Conservation (phyloP, 2,329 filamentous ascomycete genomes). For the Ascosphaera pollenicola region DNA sequence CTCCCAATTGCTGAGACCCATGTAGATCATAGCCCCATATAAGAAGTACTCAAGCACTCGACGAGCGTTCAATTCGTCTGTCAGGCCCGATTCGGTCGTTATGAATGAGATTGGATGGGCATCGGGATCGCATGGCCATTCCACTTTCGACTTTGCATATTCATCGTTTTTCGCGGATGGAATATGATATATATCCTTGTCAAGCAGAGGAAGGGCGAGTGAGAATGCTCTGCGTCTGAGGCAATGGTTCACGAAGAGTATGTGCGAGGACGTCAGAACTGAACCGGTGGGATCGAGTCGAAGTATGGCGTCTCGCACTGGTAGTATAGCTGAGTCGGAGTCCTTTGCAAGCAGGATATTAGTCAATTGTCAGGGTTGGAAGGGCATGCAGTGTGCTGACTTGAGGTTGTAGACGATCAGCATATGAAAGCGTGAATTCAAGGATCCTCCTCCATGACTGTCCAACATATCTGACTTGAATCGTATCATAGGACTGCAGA, state of each 20-base stretch:
- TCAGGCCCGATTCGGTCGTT: constrained; percentile 16
- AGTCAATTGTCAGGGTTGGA: constrained; percentile 3
- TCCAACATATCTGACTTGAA: constrained; percentile 23
- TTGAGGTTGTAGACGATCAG: constrained; percentile 10
- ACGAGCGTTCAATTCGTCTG: constrained; percentile 17
- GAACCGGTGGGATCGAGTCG: constrained; percentile 21
- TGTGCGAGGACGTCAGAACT: constrained; percentile 22
- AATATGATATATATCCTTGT: constrained; percentile 21
- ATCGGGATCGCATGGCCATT: constrained; percentile 11
- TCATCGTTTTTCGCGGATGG: constrained; percentile 11
- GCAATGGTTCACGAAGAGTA: constrained; percentile 19
- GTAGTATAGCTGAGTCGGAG: constrained; percentile 18
- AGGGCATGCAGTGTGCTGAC: constrained; percentile 3
- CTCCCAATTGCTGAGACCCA: constrained; percentile 37
- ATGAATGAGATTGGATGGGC: constrained; percentile 15
- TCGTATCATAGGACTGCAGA: constrained; percentile 29
- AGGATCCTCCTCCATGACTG: constrained; percentile 16
- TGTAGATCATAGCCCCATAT: constrained; percentile 41
- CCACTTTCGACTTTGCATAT: constrained; percentile 1
- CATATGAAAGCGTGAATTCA: constrained; percentile 10
- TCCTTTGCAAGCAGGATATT: constrained; percentile 5
- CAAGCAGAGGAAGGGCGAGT: constrained; percentile 18
- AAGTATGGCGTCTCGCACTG: constrained; percentile 22
- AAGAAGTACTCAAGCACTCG: constrained; percentile 43
- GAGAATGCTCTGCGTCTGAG: constrained; percentile 19